Evolutionary conservation across 2,329 filamentous ascomycete genomes (phyloP), one percentile per base, ranked within the genome.

Genomic region (Hawksworthiomyces lignivorus): DNA sequence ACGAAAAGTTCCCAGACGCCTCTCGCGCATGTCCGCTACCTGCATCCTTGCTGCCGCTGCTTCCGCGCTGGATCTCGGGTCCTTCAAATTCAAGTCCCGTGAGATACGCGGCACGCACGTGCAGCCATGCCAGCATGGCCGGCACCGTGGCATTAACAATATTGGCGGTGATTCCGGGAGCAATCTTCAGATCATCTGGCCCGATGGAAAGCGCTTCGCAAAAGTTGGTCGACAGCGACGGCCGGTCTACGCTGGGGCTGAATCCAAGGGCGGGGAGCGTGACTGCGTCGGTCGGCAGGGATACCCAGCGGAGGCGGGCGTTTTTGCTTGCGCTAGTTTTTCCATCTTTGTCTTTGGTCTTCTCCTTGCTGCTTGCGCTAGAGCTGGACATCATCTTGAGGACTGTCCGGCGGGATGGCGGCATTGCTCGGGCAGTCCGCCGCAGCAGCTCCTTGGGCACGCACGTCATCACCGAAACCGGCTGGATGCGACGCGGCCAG

Each of bases 61-160:
- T 36, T 30, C 34, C 32, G 26, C 44, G 44, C 39, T 51, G 45
- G 15, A 51, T 29, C 36, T 50, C 48, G 18, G 44, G 34, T 11
- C 37, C 45, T n/a, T 46, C 44, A 12, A 51, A 28, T 20, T 47
- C 49, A 20, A 50, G 17, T 10, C 32, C 40, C 8, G 43, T 38
- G 19, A 52, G 45, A 21, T 49, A 50, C 3, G 50, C 45, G 1
- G 50, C 41, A 27, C 45, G 41, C n/a, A 46, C 39, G 42, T 52
- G 50, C 39, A 52, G 46, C 50, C 50, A 52, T n/a, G 44, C 48
- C 9, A 52, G n/a, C 48, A 52, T 50, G 28, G 50, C 46, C 12
- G 50, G 48, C 19, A 52, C 17, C 2, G 50, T 46, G 12, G 50
- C 50, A 21, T 40, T 37, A 18, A 50, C 44, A 8, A 43, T 36